phyloP scores from a whole-genome alignment of 495 filamentous ascomycete species.

The Cairneyella variabilis region DNA sequence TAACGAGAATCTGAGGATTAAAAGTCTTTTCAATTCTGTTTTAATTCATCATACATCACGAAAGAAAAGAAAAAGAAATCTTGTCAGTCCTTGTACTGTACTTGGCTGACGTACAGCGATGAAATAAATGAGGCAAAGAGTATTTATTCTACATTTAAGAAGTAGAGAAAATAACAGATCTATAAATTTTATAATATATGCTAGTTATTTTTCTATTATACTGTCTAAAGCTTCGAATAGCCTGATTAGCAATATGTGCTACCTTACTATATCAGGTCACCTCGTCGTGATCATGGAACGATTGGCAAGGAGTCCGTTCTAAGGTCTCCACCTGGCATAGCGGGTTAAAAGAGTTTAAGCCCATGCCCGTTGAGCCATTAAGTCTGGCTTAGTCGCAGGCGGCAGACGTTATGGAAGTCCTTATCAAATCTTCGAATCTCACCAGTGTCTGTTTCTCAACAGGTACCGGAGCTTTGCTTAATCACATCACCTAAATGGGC shows the following conservation, averaged over 20 bases:
- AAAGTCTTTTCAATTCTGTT: too few species aligned
- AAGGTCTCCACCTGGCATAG: not conserved
- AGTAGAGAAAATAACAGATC: too few species aligned
- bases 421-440: conserved; percentile 8
- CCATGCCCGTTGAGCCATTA: not conserved
- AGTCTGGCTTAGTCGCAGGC: not conserved
- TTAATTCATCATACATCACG: too few species aligned
- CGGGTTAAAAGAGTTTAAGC: not conserved
- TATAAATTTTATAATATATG: too few species aligned
- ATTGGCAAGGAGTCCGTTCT: not conserved
- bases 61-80: too few species aligned
- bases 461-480: conserved; percentile 2
- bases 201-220: too few species aligned
- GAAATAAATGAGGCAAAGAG: too few species aligned
- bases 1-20: too few species aligned
- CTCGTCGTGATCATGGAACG: not conserved
- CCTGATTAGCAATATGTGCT: not conserved
- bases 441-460: conserved; percentile 4
- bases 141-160: too few species aligned
- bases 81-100: too few species aligned
- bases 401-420: conserved; percentile 2
- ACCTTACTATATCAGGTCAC: not conserved
- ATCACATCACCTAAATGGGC: conserved; percentile 6
- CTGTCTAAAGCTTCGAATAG: too few species aligned
- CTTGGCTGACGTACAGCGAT: too few species aligned